Conservation (phyloP, 2,329 filamentous ascomycete species). For the Scedosporium aurantiacum region DNA sequence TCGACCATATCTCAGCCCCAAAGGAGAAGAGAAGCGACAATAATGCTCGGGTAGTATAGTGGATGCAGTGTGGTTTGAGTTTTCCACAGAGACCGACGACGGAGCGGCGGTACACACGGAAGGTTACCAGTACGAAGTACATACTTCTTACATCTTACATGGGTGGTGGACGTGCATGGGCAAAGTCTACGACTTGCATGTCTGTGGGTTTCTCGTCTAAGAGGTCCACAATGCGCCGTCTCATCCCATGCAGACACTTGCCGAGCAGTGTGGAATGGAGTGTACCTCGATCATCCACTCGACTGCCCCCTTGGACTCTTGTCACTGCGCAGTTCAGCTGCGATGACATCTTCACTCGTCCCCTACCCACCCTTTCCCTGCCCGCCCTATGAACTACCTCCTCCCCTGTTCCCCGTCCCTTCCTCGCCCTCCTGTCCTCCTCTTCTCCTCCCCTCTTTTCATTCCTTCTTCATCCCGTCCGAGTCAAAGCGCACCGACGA, state of each 20-base stretch:
- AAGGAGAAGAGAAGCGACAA: not conserved
- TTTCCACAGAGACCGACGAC: not conserved
- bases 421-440: not conserved
- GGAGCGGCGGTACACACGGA: not conserved
- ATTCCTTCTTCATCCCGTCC: not conserved
- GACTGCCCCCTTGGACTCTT: not conserved
- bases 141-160: not conserved
- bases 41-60: not conserved
- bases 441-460: not conserved
- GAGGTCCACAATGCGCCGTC: constrained; percentile 1
- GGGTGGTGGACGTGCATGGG: not conserved
- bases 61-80: not conserved
- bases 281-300: not conserved
- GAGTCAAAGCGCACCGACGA: not conserved
- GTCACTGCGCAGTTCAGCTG: not conserved
- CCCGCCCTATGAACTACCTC: not conserved
- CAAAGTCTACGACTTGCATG: not conserved
- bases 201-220: not conserved
- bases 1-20: not conserved
- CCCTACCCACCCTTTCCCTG: not conserved
- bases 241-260: not conserved
- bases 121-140: not conserved
- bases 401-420: not conserved
- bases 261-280: not conserved
- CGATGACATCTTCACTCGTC: not conserved